Base-by-base conservation (phyloP, 352 stramenopile genomes). In the Pythium insidiosum region DNA sequence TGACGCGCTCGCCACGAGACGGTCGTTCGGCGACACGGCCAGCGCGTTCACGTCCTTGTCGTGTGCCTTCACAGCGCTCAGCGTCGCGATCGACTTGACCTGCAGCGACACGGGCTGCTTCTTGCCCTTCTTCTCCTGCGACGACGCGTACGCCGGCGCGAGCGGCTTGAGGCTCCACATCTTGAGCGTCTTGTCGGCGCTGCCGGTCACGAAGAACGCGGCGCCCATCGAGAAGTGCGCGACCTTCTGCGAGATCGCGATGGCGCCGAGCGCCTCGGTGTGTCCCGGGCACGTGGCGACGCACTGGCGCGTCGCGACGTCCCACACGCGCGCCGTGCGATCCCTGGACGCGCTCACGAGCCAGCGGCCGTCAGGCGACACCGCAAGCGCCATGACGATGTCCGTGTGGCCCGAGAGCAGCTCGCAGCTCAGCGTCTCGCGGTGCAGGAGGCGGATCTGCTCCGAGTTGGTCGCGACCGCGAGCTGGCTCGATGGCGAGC, bases 41-140 rank as follows among this genome's bases (percentile, higher is more conserved):
- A 95, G 45, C 4, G 77, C 74, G 53, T 99, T 99, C 35, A 99
- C 96, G 63, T 99, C 96, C 70, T 99, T 98, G 30, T 96, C 84
- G 61, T 97, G 88, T 19, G 76, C 88, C 52, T 83, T 96, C 26
- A 88, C 70, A 11, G 70, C 83, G 38, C 61, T 70, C 56, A 90
- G 53, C 25, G 54, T 68, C 41, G 66, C 66, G 31, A 81, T 66
- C 35, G 72, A 67, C 38, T 70, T 58, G 57, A 78, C 54, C 39
- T 89, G 56, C 13, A 61, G 38, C n/a, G n/a, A n/a, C n/a, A n/a
- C n/a, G n/a, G n/a, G n/a, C n/a, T n/a, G n/a, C 13, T 45, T 25
- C 15, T 38, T 39, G 18, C 29, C 24, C 35, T 74, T 72, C 26
- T 71, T 66, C n/a, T 42, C 29, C 55, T 64, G 47, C 12, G 54